phyloP scores from a whole-genome alignment of 257 asterid genomes.

The Henckelia pumila region DNA sequence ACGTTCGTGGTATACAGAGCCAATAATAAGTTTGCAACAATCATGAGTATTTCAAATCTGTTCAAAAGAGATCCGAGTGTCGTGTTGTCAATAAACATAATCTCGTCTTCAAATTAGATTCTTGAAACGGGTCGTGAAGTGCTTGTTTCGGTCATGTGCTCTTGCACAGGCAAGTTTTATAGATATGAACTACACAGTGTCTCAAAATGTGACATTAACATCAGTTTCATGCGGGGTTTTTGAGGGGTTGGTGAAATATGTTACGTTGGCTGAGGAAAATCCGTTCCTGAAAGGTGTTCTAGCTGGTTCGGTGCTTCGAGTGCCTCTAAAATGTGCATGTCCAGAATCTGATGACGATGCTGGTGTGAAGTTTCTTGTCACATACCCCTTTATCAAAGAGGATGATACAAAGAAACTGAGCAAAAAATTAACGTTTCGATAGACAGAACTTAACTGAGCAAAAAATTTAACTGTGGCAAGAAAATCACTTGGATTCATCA shows the following conservation, averaged over 20 bases:
- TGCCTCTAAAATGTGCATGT: conserved; percentile 73
- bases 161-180: conserved; percentile 39
- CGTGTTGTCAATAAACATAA: conserved; percentile 39
- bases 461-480: conserved; percentile 46
- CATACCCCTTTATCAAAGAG: conserved; percentile 50
- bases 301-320: conserved; percentile 34
- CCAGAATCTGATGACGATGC: conserved; percentile 31
- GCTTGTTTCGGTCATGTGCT: conserved; percentile 50
- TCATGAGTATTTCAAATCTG: conserved; percentile 39
- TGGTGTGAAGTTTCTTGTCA: conserved; percentile 44
- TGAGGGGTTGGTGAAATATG: conserved; percentile 56
- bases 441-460: too few relatives aligned
- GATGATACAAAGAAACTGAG: conserved; percentile 41
- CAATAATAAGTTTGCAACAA: conserved; percentile 29
- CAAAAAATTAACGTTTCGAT: conserved; percentile 42
- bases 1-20: conserved; percentile 59
- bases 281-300: conserved; percentile 1
- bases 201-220: conserved; percentile 19
- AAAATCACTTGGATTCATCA: conserved; percentile 38
- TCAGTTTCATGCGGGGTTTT: conserved; percentile 48
- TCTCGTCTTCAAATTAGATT: conserved; percentile 24
- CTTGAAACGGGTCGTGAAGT: conserved; percentile 51
- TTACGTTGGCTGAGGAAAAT: conserved; percentile 36
- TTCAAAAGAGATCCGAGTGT: conserved; percentile 32
- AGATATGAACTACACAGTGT: conserved; percentile 30